These are phyloP conservation scores for Zygnema circumcarinatum DNA, from an alignment of 139 green algal species.

Conservation along the genomic window DNA sequence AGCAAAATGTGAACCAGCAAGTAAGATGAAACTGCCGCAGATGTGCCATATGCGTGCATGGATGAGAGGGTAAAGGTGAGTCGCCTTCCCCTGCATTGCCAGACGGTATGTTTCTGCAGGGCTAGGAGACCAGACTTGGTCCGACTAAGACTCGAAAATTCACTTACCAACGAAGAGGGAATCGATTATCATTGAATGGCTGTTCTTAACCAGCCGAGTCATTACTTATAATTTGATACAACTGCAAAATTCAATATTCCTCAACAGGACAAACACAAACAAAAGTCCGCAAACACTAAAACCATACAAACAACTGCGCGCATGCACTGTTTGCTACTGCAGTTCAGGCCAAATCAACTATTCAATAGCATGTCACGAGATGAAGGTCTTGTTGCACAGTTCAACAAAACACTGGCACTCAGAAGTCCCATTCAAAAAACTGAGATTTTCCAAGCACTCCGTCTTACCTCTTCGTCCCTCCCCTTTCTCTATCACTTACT, in stretches of 20 bases:
- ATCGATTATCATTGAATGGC: too few relatives aligned
- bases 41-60: neutral
- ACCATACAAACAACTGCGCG: neutral
- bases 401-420: neutral
- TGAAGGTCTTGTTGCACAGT: too few relatives aligned
- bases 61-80: neutral
- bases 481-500: neutral
- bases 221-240: too few relatives aligned
- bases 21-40: neutral
- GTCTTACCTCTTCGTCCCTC: neutral
- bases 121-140: too few relatives aligned
- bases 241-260: too few relatives aligned
- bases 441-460: neutral
- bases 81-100: neutral
- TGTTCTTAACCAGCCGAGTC: too few relatives aligned
- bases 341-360: neutral
- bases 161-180: too few relatives aligned
- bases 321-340: neutral
- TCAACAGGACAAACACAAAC: too few relatives aligned
- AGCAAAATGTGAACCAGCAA: neutral
- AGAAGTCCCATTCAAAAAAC: neutral
- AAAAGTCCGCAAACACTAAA: neutral
- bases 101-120: too few relatives aligned
- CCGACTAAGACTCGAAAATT: too few relatives aligned
- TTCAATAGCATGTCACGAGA: neutral